Evolutionary conservation across 192 early-diverging fungal species (phyloP).

Genomic region (Hyaloraphidium curvatum): DNA sequence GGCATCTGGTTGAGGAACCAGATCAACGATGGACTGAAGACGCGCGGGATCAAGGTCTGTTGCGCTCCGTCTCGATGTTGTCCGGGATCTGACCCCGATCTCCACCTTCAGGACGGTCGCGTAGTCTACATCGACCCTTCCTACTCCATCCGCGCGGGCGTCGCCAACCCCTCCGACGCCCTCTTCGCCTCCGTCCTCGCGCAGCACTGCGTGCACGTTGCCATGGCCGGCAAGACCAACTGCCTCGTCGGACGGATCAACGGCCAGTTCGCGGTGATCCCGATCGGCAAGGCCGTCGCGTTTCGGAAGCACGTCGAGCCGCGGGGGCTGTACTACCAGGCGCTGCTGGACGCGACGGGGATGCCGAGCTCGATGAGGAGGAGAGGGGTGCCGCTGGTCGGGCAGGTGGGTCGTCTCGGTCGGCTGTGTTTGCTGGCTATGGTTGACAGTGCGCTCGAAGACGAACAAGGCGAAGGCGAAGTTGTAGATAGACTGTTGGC

Average conservation of each 20-base stretch:
- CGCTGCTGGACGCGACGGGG: constrained; percentile 2
- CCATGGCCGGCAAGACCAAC: constrained; percentile 21
- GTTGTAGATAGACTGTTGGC: too few species aligned
- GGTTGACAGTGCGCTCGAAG: too few species aligned
- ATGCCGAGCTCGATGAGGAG: too few species aligned
- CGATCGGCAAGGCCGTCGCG: constrained; percentile 12
- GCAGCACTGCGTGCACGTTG: constrained; percentile 15
- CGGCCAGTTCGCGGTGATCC: constrained; percentile 14
- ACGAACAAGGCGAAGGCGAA: too few species aligned
- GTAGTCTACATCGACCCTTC: constrained; percentile 20
- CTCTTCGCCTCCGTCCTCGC: constrained; percentile 11
- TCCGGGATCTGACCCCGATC: constrained; percentile 7
- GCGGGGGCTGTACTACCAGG: background rate
- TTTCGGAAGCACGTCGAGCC: constrained; percentile 16
- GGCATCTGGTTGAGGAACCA: constrained; percentile 12
- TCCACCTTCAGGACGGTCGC: too few species aligned
- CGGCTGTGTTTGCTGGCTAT: too few species aligned
- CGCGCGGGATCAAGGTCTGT: constrained; percentile 3
- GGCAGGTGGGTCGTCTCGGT: too few species aligned
- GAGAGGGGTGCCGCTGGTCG: too few species aligned
- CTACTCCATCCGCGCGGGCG: constrained; percentile 10
- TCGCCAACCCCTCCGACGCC: constrained; percentile 12
- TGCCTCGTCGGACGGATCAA: constrained; percentile 10
- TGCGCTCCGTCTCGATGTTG: background rate
- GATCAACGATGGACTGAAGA: constrained; percentile 10